These are phyloP conservation scores for Carex kokanica DNA, from an alignment of 176 grass and related monocot genomes.

Conservation along the genomic window DNA sequence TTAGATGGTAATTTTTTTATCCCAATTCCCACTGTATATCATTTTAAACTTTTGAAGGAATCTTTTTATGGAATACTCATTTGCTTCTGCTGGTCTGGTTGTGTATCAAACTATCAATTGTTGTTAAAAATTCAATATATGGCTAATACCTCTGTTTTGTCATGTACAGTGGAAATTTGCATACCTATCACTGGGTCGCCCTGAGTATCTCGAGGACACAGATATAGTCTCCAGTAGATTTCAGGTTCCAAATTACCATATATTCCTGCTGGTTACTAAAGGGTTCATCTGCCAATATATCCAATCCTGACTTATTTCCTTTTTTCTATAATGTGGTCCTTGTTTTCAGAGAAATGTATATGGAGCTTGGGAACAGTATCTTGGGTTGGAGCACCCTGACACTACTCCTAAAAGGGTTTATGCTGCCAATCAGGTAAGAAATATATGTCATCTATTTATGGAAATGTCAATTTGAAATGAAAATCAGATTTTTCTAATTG, in stretches of 20 bases:
- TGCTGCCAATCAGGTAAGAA: slow-evolving; percentile 70
- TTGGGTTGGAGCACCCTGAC: slow-evolving; percentile 90
- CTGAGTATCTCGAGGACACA: slow-evolving; percentile 94
- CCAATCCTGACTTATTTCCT: background rate
- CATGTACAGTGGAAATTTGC: slow-evolving; percentile 92
- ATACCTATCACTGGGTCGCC: slow-evolving; percentile 87
- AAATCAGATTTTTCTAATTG: background rate
- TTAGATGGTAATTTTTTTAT: background rate
- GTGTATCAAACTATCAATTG: background rate
- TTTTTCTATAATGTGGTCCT: slow-evolving; percentile 3
- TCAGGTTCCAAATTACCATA: slow-evolving; percentile 49
- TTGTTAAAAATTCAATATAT: background rate
- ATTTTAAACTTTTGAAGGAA: background rate
- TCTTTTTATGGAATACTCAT: background rate
- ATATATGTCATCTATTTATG: background rate
- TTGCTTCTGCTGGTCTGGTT: background rate
- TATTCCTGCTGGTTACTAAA: slow-evolving; percentile 12
- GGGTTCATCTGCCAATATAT: background rate
- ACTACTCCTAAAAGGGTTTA: slow-evolving; percentile 74
- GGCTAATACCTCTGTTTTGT: slow-evolving; percentile 6
- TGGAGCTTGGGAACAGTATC: slow-evolving; percentile 99
- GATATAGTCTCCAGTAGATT: slow-evolving; percentile 70
- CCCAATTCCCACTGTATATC: background rate
- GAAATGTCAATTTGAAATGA: background rate
- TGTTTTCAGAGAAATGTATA: slow-evolving; percentile 82